Evolutionary conservation across 805 yeast genomes (phyloP).

Genomic region (Pichia heedii): DNA sequence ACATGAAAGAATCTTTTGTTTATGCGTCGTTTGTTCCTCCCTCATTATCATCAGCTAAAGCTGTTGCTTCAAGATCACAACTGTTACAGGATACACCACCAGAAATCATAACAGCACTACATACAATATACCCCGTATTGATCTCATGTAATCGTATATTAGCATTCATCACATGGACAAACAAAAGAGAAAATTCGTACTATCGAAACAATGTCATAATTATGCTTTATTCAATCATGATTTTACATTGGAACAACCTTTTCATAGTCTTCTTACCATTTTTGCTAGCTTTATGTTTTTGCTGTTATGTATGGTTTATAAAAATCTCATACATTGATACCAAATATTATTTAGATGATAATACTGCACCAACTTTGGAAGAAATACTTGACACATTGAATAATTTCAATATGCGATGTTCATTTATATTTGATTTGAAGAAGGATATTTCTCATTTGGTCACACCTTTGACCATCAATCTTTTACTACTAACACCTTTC

Average conservation of each 20-base stretch:
- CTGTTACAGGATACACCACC: conserved; percentile 28
- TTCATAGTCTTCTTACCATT: conserved; percentile 33
- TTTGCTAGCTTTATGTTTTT: conserved; percentile 27
- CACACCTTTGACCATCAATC: conserved; percentile 10
- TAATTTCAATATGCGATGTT: conserved; percentile 36
- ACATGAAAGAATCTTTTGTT: background rate
- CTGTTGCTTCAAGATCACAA: background rate
- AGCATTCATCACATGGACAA: conserved; percentile 47
- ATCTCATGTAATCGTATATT: conserved; percentile 35
- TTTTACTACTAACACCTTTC: conserved; percentile 32
- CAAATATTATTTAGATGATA: background rate
- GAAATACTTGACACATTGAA: conserved; percentile 41
- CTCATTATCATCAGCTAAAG: background rate
- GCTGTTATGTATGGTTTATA: conserved; percentile 37
- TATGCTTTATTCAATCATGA: conserved; percentile 30
- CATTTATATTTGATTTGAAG: conserved; percentile 20
- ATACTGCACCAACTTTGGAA: conserved; percentile 39
- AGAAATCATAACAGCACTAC: conserved; percentile 36
- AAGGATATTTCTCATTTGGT: conserved; percentile 10
- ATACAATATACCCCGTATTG: conserved; percentile 40
- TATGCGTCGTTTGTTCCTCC: conserved; percentile 14
- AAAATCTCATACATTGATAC: conserved; percentile 33
- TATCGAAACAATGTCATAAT: conserved; percentile 37
- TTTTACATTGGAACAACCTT: conserved; percentile 36
- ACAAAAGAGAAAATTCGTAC: conserved; percentile 28